Conservation (phyloP, 23 red algal genomes). For the Gracilaria caudata region DNA sequence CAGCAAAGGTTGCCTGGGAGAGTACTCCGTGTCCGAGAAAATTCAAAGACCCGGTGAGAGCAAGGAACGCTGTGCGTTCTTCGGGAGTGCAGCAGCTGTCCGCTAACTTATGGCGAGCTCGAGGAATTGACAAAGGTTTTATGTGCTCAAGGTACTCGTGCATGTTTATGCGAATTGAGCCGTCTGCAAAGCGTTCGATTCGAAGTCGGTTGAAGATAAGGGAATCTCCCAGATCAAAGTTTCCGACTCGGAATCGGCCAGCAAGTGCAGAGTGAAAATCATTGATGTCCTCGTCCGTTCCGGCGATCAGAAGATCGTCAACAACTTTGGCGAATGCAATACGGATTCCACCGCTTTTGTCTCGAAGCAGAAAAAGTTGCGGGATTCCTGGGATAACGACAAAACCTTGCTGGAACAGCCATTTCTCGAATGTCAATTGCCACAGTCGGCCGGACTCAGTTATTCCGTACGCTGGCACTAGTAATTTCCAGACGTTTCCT, state of each 20-base stretch:
- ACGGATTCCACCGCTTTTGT: not conserved
- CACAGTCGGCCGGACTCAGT: conserved; percentile 39
- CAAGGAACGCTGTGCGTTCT: not conserved
- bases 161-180: not conserved
- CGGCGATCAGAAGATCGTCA: not conserved
- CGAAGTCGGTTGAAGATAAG: not conserved
- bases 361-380: conserved; percentile 26
- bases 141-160: not conserved
- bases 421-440: conserved; percentile 26
- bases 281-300: not conserved
- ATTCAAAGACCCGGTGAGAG: not conserved
- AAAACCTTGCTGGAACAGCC: not conserved
- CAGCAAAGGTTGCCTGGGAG: conserved; percentile 11
- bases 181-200: not conserved
- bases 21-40: conserved; percentile 2
- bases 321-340: conserved; percentile 53
- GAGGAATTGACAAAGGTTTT: not conserved
- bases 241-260: not conserved
- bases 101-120: not conserved
- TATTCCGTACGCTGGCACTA: conserved; percentile 12
- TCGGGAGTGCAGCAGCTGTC: not conserved
- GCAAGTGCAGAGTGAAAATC: not conserved
- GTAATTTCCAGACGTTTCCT: not conserved
- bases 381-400: not conserved
- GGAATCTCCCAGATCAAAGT: not conserved